Base-by-base conservation (phyloP, 2,329 filamentous ascomycete species). In the Nemania sp. region DNA sequence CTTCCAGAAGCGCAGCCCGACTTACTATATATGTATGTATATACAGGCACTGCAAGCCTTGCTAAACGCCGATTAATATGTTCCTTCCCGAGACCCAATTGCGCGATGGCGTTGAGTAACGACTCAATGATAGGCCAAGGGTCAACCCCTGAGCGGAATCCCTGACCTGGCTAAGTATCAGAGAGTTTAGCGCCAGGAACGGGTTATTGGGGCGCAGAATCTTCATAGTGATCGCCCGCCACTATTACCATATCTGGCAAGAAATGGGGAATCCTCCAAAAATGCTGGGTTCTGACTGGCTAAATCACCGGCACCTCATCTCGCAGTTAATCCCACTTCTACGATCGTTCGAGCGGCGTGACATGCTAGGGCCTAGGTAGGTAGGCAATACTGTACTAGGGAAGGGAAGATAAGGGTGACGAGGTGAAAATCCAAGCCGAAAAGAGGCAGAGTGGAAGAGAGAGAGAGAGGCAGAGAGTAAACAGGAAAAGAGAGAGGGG, bases 201-300 rank as follows among this genome's bases (percentile, higher is more conserved):
- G 22, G 45, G 38, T 27, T 49, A 29, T 26, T 38, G 60, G 52
- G 27, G 53, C 45, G 52, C 27, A 45, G 41, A 56, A 35, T 24
- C 38, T n/a, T 51, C 22, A 64, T 64, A 35, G 52, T 35, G 65
- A 67, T 67, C 65, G 32, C 26, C 51, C 24, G 10, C 24, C 43
- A n/a, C 18, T 7, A 15, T 61, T 67, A 15, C 65, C 51, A 22
- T 52, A 53, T 63, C 27, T 18, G 43, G 61, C 18, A 60, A 38
- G 1, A 24, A 29, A 41, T 64, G 60, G 60, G 15, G 55, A 47
- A 24, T 8, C 3, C n/a, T 26, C 20, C 26, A 29, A 8, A 6
- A 26, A 22, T 8, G 1, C 24, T 15, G 26, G 35, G 7, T 20
- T 53, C 51, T 67, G 11, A 67, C 57, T 67, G 65, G 65, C 2